Evolutionary conservation across 2,329 filamentous ascomycete genomes (phyloP), one percentile per base, ranked within the genome.

Genomic region (Fusarium phyllophilum): DNA sequence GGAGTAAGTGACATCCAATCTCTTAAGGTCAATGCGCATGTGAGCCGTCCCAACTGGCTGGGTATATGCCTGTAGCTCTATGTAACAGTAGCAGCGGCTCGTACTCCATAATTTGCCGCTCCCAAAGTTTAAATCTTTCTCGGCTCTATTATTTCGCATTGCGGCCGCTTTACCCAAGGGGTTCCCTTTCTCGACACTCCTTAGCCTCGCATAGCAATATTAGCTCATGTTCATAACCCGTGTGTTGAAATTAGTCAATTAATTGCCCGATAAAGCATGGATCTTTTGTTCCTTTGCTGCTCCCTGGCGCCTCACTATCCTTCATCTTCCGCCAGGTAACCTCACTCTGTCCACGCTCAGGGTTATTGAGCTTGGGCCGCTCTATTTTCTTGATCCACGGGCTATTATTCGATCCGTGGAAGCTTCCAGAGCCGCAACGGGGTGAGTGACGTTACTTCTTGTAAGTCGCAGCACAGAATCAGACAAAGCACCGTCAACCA

Each of bases 131-230:
- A 52, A 52, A 36, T 15, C 17, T 1, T 36, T 1, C 36, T 24
- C n/a, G 22, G 17, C 31, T 20, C 31, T 51, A 34, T 51, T 34
- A 34, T 24, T 24, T 14, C 4, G 8, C n/a, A 8, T 2, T 15
- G 2, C 31, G 17, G 12, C 31, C n/a, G 48, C 8, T 24, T 3
- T 34, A 5, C 17, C 22, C 3, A 14, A 9, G 8, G 0, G 1
- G 17, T 8, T 24, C n/a, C 20, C 15, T 24, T 51, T 33, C 12
- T 2, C 4, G 6, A 1, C 4, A 24, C 4, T 34, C 17, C 3
- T 6, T 34, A 2, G 3, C 17, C 31, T 51, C 31, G 48, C 11
- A 6, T 14, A 11, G 0, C 5, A 15, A 24, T 18, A 14, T 18
- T 5, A 24, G 15, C n/a, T n/a, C n/a, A n/a, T n/a, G n/a, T n/a